Conservation (phyloP, 352 stramenopile genomes). For the Globisporangium perplexum region DNA sequence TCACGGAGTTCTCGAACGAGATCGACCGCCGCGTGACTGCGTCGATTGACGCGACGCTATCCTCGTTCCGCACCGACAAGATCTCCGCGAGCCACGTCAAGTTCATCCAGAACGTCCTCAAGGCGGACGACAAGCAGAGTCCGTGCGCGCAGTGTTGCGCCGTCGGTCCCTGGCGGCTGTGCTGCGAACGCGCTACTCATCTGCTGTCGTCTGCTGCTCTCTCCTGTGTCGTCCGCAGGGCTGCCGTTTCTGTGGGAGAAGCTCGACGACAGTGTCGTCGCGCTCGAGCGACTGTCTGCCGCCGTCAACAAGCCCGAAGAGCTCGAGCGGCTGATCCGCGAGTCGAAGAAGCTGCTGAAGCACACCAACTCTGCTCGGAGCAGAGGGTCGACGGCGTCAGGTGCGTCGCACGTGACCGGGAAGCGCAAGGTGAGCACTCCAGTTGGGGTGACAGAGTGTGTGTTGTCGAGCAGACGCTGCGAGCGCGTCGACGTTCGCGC, state of each 20-base stretch:
- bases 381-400: not conserved
- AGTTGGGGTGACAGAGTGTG: not conserved
- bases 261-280: constrained; percentile 40
- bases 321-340: constrained; percentile 41
- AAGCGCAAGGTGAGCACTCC: no score
- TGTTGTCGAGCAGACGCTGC: constrained; percentile 4
- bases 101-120: constrained; percentile 51
- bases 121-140: constrained; percentile 34
- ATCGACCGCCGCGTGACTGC: constrained; percentile 42
- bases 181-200: not conserved
- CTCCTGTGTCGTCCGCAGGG: not conserved
- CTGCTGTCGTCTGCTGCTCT: not conserved
- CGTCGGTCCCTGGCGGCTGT: no score
- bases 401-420: constrained; percentile 1
- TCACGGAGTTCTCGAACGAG: constrained; percentile 41
- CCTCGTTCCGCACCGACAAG: constrained; percentile 52
- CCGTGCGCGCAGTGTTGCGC: not conserved
- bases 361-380: constrained; percentile 8
- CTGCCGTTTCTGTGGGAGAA: constrained; percentile 51
- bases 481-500: constrained; percentile 17
- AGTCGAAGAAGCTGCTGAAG: constrained; percentile 44
- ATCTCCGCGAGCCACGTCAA: constrained; percentile 42
- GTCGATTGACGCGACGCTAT: constrained; percentile 47
- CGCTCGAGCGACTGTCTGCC: constrained; percentile 38
- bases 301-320: constrained; percentile 54